Evolutionary conservation across 306 rosid genomes (phyloP), one percentile per base, ranked within the genome.

Genomic region (Senna tora): DNA sequence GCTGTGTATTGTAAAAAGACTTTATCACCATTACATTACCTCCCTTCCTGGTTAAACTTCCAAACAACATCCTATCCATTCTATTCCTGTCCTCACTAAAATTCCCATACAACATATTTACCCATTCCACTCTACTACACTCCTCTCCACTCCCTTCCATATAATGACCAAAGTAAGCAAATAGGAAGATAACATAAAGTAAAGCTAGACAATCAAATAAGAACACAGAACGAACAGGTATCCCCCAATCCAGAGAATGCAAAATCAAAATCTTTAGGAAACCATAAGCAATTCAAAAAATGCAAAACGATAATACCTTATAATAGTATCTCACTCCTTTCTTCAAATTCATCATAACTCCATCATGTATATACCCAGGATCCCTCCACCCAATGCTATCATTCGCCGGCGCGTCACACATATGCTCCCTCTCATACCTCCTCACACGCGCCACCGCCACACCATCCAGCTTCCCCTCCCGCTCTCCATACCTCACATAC

Each of bases 361-460:
- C 98, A 17, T 91, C 92, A 22, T 94, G 98, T 4, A 89, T 79
- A 41, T 72, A 94, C 38, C 98, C 98, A n/a, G 96, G 97, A 57
- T 94, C 98, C 55, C 98, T 88, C 98, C 97, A 94, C 4, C 96
- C 98, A 2, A 85, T 38, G 30, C 87, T 87, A 1, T 41, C 7
- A 50, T 89, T 94, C 1, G 97, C 98, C 10, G 98, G 97, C 11
- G 85, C 76, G 69, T 94, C 90, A 73, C 98, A 94, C 97, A 91
- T 87, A 74, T 94, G 86, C 63, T 83, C 80, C 81, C 84, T 86
- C 84, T 87, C 95, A 38, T 94, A 94, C 83, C 92, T 76, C 77
- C 12, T 69, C 69, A 84, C 89, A 65, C 86, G 78, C 8, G 97
- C 88, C 66, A 62, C 74, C 21, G 75, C 92, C 78, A 63, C 71